Conservation (phyloP, 2,329 filamentous ascomycete genomes). For the Elsinoe arachidis region DNA sequence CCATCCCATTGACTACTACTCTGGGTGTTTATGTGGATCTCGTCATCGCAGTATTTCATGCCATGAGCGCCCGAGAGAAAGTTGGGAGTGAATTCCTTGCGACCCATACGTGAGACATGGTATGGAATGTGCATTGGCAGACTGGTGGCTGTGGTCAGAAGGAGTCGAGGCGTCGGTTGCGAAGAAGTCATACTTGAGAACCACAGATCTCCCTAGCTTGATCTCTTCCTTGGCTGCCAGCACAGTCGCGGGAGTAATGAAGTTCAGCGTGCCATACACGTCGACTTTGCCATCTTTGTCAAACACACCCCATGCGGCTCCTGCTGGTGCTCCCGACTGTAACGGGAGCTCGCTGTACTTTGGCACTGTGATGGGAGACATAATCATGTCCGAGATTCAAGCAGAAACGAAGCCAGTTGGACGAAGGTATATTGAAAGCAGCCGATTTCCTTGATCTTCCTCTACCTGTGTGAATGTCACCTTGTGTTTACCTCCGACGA, state of each 20-base stretch:
- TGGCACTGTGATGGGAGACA: not conserved
- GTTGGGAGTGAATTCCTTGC: conserved; percentile 20
- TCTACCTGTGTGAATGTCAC: no score
- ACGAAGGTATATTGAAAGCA: not conserved
- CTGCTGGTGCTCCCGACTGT: conserved; percentile 16
- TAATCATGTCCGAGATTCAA: not conserved
- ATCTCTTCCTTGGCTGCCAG: conserved; percentile 37
- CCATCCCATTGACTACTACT: conserved; percentile 40
- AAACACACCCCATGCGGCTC: conserved; percentile 41
- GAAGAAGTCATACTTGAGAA: not conserved
- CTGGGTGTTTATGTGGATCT: conserved; percentile 29
- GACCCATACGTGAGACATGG: conserved; percentile 30
- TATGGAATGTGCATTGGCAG: conserved; percentile 38
- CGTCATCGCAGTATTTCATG: conserved; percentile 40
- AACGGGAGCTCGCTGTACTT: conserved; percentile 1
- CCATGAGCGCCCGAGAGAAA: conserved; percentile 15
- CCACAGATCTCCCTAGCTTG: conserved; percentile 33
- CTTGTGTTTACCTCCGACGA: no score
- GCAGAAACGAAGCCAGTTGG: not conserved
- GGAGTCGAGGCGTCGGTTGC: not conserved
- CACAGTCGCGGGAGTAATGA: conserved; percentile 41
- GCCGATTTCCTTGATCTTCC: not conserved
- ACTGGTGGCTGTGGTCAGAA: not conserved
- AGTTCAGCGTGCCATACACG: conserved; percentile 44
- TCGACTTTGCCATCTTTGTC: conserved; percentile 45